Evolutionary conservation across 805 yeast species (phyloP), one percentile per base, ranked within the genome.

Genomic region (Schizosaccharomyces osmophilus): DNA sequence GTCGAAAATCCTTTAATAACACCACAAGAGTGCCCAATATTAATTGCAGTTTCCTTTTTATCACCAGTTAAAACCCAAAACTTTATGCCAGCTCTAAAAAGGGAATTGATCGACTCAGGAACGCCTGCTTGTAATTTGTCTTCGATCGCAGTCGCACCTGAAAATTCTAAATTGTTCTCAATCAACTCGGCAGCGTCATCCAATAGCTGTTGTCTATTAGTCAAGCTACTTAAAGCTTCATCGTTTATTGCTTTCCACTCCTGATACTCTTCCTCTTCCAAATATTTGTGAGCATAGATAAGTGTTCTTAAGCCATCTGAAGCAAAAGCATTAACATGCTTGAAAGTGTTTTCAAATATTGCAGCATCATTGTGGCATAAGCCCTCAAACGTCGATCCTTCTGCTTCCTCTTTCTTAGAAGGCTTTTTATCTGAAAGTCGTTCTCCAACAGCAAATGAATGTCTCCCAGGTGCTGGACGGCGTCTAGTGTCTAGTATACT

Each of bases 51-150:
- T 71, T 93, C 99, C 63, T 97, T 77, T 69, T 94, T 94, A 70
- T 93, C 99, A 57, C 99, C 99, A 0, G 99, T 93, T 59, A 93
- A 75, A 97, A 93, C 93, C 99, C 99, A 93, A 76, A 93, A 73
- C 68, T 84, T 87, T 62, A 93, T 87, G 2, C 95, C 95, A 0
- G 99, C 97, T 64, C 94, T 77, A 66, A 95, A 79, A 60, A 93
- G 77, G 68, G 87, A 88, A 63, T 87, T 97, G 64, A 93, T 89
- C 0, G 97, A 80, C 62, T 89, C 95, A 26, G 97, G 84, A 5
- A 93, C 98, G n/a, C 98, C 99, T 29, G 83, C 84, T 72, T 93
- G 99, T 48, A 93, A 76, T 69, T 90, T 93, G 69, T 93, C 99
- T 69, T 93, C 99, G 64, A 93, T 93, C 0, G 97, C 98, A 4